phyloP scores from a whole-genome alignment of 108 stramenopile genomes.

The Heterococcus sp. region DNA sequence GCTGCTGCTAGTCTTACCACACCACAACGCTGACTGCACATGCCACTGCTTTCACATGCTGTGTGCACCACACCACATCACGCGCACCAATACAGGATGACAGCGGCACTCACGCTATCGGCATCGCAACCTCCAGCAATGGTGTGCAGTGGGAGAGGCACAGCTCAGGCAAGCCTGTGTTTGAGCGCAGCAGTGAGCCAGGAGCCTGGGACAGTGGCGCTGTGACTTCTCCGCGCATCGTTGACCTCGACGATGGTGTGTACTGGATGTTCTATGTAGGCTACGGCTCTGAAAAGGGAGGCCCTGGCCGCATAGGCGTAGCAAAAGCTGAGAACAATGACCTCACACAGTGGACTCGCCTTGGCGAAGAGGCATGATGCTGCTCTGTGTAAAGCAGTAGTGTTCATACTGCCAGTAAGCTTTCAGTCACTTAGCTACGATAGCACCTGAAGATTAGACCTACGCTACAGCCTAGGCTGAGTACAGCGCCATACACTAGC shows the following conservation, averaged over 20 bases:
- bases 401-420: too few species aligned
- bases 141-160: slow-evolving; percentile 15
- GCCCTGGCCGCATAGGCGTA: slow-evolving; percentile 10
- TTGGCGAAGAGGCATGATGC: too few species aligned
- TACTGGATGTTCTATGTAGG: slow-evolving; percentile 85
- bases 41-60: too few species aligned
- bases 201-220: slow-evolving; percentile 41
- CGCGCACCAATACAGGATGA: too few species aligned
- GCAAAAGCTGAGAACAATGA: slow-evolving; percentile 17
- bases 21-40: too few species aligned
- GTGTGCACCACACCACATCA: too few species aligned
- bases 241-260: slow-evolving; percentile 71
- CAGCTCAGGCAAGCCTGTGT: slow-evolving; percentile 23
- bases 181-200: slow-evolving; percentile 48
- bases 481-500: too few species aligned
- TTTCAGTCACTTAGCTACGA: too few species aligned
- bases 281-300: slow-evolving; percentile 46
- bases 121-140: slow-evolving; percentile 22
- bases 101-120: slow-evolving; percentile 28
- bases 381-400: too few species aligned
- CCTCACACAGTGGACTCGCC: slow-evolving; percentile 23
- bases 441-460: too few species aligned
- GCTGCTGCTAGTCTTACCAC: too few species aligned
- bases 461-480: too few species aligned
- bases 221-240: slow-evolving; percentile 28